Base-by-base conservation (phyloP, 2,329 filamentous ascomycete genomes). In the Xylariaceae sp. region DNA sequence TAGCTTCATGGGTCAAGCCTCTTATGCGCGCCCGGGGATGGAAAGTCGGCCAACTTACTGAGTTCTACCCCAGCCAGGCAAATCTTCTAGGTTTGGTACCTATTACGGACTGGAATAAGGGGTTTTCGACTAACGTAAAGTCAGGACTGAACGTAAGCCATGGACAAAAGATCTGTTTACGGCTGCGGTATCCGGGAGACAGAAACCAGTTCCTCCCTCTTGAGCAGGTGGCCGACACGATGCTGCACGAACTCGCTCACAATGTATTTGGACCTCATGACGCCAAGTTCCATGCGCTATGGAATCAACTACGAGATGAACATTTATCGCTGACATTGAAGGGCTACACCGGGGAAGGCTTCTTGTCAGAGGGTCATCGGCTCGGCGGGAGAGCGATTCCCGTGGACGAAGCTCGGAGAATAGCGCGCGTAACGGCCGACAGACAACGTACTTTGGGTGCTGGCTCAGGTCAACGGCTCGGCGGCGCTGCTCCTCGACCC, bases 181-280 rank as follows among this genome's bases (percentile, higher is more conserved):
- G 92, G 43, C 75, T 97, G 55, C 85, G 92, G 53, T 86, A 94
- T 70, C 76, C 88, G 4, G 77, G 81, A 63, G 89, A 95, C 68
- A 78, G 81, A 7, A 83, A 76, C 40, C 85, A 89, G 63, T 97
- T 97, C 65, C 71, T 96, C 26, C 85, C 88, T 1, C 73, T 91
- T 54, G 90, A 96, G 66, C 77, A 88, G 60, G 80, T 96, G 6
- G 78, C 90, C 43, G 91, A 96, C 70, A 97, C 92, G 0, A 88
- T 97, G 84, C 82, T 97, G 26, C 92, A 97, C 68, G 92, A 97
- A 76, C 81, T 97, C 2, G 86, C 84, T n/a, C 92, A 97, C 67
- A 96, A 88, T 61, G 81, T 90, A 8, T 84, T 87, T 70, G 90
- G 89, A 0, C 88, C 89, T 1, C 92, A 97, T 69, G 84, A 96